Conservation (phyloP, 768 basidiomycete genomes). For the Suillus lakei region DNA sequence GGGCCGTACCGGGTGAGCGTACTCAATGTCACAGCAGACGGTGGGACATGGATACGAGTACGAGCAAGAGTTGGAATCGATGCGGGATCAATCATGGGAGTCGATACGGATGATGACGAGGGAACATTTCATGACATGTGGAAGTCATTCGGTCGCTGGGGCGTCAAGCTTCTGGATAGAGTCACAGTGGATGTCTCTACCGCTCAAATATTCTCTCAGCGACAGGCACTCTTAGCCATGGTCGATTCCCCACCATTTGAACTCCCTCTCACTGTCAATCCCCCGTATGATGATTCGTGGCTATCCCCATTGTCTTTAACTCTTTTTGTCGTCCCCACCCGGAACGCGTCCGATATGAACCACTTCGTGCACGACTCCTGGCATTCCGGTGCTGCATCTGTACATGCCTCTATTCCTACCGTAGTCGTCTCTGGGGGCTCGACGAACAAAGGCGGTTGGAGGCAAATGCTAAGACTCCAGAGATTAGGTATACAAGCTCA, state of each 20-base stretch:
- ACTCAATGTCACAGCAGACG: constrained; percentile 60
- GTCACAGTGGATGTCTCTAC: constrained; percentile 61
- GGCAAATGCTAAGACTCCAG: constrained; percentile 38
- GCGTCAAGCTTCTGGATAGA: constrained; percentile 57
- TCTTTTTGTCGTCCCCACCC: constrained; percentile 57
- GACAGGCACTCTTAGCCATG: constrained; percentile 45
- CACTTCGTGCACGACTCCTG: constrained; percentile 64
- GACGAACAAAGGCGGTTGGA: constrained; percentile 51
- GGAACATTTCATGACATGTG: constrained; percentile 51
- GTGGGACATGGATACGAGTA: constrained; percentile 63
- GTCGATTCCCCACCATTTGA: constrained; percentile 55
- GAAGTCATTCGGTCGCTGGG: constrained; percentile 74
- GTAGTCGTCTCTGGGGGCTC: constrained; percentile 58
- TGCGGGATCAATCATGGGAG: constrained; percentile 62
- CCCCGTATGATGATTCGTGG: constrained; percentile 54
- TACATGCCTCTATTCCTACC: constrained; percentile 47
- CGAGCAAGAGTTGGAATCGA: constrained; percentile 67
- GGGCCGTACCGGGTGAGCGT: constrained; percentile 69
- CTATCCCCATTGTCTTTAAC: constrained; percentile 56
- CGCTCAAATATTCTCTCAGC: constrained; percentile 51
- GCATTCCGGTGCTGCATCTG: constrained; percentile 52
- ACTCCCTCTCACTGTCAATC: constrained; percentile 51
- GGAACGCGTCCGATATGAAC: constrained; percentile 50
- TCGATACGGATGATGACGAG: constrained; percentile 51
- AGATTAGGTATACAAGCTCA: constrained; percentile 50